These are phyloP conservation scores for Melaleuca alternifolia DNA, from an alignment of 345 rosid genomes.

Conservation along the genomic window DNA sequence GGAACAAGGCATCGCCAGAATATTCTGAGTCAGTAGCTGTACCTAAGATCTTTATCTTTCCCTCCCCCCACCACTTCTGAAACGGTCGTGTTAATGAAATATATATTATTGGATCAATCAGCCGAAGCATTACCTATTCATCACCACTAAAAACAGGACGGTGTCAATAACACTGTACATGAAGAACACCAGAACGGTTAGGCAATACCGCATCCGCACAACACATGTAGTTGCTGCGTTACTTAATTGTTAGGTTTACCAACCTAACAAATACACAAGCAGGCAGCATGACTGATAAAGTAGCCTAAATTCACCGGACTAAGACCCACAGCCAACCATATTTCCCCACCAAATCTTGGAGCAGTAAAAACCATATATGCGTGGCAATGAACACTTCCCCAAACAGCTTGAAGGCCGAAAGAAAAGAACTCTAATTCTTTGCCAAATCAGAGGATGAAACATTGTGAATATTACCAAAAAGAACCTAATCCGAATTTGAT, in stretches of 20 bases:
- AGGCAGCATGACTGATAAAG: neutral
- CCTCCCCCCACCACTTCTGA: neutral
- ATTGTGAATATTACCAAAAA: neutral
- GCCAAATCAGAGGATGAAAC: neutral
- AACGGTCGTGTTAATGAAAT: neutral
- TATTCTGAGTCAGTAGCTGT: neutral
- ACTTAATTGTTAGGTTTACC: neutral
- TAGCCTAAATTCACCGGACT: neutral
- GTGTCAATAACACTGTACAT: neutral
- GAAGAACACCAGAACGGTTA: neutral
- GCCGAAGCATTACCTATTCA: neutral
- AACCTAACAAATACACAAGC: neutral
- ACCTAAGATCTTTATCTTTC: neutral
- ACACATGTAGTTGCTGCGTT: neutral
- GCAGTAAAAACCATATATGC: neutral
- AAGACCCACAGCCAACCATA: neutral
- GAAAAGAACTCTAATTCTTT: neutral
- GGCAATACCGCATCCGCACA: neutral
- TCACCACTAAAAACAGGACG: neutral
- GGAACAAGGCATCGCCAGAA: neutral
- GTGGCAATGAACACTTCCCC: neutral
- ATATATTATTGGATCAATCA: neutral
- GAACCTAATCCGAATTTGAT: neutral
- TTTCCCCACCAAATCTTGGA: neutral
- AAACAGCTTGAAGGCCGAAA: neutral